A percentile compares a stretch with the other conserved stretches of the same genome.
phyloP scores from a whole-genome alignment of 768 basidiomycete genomes.

The Mycena vitilis region DNA sequence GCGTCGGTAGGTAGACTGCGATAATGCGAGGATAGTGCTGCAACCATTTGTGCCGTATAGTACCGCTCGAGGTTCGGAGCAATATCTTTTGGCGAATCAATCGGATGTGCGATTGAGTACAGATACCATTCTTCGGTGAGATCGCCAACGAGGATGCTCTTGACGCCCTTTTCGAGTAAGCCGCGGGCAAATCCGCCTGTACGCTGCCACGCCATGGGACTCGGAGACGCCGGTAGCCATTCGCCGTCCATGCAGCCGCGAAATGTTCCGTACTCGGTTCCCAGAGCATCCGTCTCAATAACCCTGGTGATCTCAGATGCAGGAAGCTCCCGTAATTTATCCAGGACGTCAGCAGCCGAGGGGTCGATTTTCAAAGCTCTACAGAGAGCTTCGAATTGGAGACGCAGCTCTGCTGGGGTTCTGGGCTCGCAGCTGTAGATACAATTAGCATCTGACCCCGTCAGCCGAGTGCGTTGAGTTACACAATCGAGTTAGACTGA shows the following conservation, averaged over 20 bases:
- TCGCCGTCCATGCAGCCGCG: slow-evolving; percentile 70
- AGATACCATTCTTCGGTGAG: slow-evolving; percentile 83
- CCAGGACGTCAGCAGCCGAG: slow-evolving; percentile 58
- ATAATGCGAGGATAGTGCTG: slow-evolving; percentile 59
- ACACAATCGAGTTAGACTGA: slow-evolving; percentile 84
- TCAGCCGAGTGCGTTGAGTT: slow-evolving; percentile 37
- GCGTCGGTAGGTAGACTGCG: slow-evolving; percentile 53
- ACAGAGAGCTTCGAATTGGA: slow-evolving; percentile 76
- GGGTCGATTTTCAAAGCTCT: slow-evolving; percentile 67
- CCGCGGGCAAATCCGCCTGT: slow-evolving; percentile 67
- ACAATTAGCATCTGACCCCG: not conserved
- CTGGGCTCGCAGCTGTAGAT: slow-evolving; percentile 63
- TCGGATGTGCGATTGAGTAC: slow-evolving; percentile 77
- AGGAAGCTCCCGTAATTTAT: slow-evolving; percentile 64
- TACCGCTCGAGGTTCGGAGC: slow-evolving; percentile 70
- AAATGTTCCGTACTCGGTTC: slow-evolving; percentile 69
- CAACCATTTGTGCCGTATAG: slow-evolving; percentile 62
- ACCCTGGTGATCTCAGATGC: slow-evolving; percentile 63
- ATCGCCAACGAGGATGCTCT: slow-evolving; percentile 73
- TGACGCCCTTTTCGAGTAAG: slow-evolving; percentile 68
- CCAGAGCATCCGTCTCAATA: slow-evolving; percentile 69
- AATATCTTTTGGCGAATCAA: slow-evolving; percentile 62
- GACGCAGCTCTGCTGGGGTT: slow-evolving; percentile 65
- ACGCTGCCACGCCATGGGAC: slow-evolving; percentile 77
- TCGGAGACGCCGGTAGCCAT: slow-evolving; percentile 66